phyloP scores from a whole-genome alignment of 352 stramenopile species.

The Phytophthora colocasiae region DNA sequence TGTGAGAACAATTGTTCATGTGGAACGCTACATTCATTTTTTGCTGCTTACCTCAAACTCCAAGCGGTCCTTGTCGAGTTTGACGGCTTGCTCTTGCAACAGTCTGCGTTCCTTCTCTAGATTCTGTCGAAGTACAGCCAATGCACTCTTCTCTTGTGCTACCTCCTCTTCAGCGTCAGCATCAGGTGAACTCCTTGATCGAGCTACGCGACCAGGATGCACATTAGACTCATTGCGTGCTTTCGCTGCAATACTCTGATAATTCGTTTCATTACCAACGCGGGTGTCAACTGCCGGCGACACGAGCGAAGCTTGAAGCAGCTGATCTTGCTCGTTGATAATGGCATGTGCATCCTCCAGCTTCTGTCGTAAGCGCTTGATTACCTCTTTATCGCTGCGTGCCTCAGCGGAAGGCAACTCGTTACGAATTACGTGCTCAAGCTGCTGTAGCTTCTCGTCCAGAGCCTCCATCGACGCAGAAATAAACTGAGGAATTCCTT shows the following conservation, averaged over 20 bases:
- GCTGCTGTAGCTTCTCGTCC: conserved; percentile 53
- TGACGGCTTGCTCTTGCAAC: conserved; percentile 56
- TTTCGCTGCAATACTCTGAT: conserved; percentile 15
- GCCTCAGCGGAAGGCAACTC: conserved; percentile 41
- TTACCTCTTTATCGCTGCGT: conserved; percentile 48
- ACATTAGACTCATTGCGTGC: neutral
- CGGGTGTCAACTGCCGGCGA: conserved; percentile 9
- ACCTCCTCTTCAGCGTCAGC: conserved; percentile 41
- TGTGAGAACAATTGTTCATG: conserved; percentile 12
- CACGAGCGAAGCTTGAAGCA: conserved; percentile 70
- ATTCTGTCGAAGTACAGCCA: conserved; percentile 44
- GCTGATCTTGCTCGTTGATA: conserved; percentile 72
- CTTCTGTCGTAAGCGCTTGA: conserved; percentile 67
- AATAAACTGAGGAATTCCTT: conserved; percentile 63
- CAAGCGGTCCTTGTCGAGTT: conserved; percentile 70
- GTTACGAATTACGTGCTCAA: conserved; percentile 66
- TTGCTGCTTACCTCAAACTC: conserved; percentile 58
- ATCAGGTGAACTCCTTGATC: conserved; percentile 28
- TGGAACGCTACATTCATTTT: conserved; percentile 18
- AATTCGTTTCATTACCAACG: conserved; percentile 10
- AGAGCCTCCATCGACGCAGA: conserved; percentile 56
- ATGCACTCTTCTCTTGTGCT: conserved; percentile 40
- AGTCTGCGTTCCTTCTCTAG: conserved; percentile 53
- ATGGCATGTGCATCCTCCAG: conserved; percentile 68
- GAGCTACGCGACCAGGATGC: neutral